Conservation (phyloP, 2,329 filamentous ascomycete species). For the Penicillium sp. region DNA sequence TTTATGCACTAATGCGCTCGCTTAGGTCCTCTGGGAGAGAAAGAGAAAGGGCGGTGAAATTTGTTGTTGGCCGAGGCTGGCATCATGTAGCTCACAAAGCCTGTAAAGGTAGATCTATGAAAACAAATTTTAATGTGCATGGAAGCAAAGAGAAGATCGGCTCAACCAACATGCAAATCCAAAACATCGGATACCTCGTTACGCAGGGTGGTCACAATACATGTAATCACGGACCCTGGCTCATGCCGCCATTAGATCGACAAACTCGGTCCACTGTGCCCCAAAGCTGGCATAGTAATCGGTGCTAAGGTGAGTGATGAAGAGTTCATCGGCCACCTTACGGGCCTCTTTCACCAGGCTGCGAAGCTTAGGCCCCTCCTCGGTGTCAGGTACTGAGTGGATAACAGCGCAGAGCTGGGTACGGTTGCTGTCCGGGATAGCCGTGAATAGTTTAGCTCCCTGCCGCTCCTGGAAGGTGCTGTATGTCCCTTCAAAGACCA, state of each 20-base stretch:
- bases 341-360: conserved; percentile 39
- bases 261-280: conserved; percentile 39
- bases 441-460: conserved; percentile 34
- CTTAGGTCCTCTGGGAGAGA: neutral
- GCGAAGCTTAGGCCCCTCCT: conserved; percentile 32
- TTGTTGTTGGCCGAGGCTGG: neutral
- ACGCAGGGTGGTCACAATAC: conserved; percentile 1
- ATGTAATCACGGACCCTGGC: neutral
- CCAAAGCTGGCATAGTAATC: conserved; percentile 47
- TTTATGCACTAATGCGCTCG: neutral
- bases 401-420: conserved; percentile 39
- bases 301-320: conserved; percentile 41
- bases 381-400: conserved; percentile 39
- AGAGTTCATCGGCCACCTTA: conserved; percentile 41
- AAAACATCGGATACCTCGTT: neutral
- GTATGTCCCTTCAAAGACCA: conserved; percentile 50
- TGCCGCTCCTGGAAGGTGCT: conserved; percentile 38
- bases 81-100: neutral
- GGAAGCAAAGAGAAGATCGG: neutral
- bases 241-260: conserved; percentile 34
- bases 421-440: conserved; percentile 35
- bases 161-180: neutral
- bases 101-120: neutral
- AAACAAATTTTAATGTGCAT: neutral
- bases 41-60: conserved; percentile 4